These are phyloP conservation scores for Actinomortierella wolfii DNA, from an alignment of 371 early-diverging fungal species.

Conservation along the genomic window DNA sequence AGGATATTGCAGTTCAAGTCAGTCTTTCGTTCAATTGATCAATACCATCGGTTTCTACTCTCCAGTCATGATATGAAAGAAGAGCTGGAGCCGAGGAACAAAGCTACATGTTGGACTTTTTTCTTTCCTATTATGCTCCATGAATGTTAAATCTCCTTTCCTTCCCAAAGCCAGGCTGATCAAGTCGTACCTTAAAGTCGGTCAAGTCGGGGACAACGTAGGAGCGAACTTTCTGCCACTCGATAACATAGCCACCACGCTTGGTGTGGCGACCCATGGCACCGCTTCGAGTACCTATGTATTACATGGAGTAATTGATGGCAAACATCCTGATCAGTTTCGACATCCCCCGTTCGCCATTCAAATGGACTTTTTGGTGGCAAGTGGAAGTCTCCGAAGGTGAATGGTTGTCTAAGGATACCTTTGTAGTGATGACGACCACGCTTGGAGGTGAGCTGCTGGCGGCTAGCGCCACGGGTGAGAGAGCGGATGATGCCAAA, in stretches of 20 bases:
- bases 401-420: conserved; percentile 18
- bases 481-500: conserved; percentile 75
- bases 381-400: no score
- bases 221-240: conserved; percentile 76
- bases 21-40: no score
- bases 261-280: conserved; percentile 87
- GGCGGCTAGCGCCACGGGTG: conserved; percentile 74
- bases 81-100: no score
- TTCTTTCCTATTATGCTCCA: no score
- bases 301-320: not conserved
- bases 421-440: conserved; percentile 88
- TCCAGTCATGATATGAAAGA: no score
- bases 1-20: not conserved
- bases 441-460: conserved; percentile 79
- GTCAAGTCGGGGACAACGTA: conserved; percentile 82
- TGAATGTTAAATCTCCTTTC: no score
- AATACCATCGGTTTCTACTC: no score
- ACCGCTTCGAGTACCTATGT: conserved; percentile 79
- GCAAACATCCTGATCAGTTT: not conserved
- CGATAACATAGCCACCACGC: conserved; percentile 72
- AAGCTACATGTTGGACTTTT: no score
- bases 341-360: not conserved
- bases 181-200: conserved; percentile 72
- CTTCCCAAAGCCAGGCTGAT: no score
- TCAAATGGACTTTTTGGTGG: no score